Percentiles rank a stretch among this genome's conserved stretches.
Conservation (phyloP, 176 grass and related monocot genomes). For the Pharus latifolius region DNA sequence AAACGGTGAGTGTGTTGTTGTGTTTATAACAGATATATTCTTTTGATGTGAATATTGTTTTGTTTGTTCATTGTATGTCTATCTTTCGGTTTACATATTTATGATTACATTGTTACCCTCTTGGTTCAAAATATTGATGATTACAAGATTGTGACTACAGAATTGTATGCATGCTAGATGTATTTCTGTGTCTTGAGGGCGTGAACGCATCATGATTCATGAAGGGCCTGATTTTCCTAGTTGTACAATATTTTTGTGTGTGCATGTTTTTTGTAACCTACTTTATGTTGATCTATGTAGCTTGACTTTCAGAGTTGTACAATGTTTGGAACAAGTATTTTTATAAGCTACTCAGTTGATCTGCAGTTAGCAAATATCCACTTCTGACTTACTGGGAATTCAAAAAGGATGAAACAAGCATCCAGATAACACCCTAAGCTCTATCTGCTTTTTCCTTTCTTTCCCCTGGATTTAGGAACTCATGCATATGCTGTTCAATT, state of each 20-base stretch:
- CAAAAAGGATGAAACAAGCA: background rate
- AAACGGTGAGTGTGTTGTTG: constrained; percentile 56
- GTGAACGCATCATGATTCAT: background rate
- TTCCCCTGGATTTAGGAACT: constrained; percentile 3
- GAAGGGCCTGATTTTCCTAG: background rate
- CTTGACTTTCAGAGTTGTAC: background rate
- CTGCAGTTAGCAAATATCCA: background rate
- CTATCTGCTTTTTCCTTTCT: too few species aligned
- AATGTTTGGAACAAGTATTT: background rate
- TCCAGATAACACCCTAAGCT: background rate
- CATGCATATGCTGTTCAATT: background rate
- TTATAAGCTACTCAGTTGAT: background rate
- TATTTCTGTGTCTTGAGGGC: background rate
- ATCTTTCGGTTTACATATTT: background rate
- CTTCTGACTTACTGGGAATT: background rate
- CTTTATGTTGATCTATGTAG: background rate
- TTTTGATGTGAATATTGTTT: background rate
- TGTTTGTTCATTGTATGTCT: background rate
- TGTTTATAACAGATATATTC: background rate
- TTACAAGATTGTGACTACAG: background rate
- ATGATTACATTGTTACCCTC: background rate
- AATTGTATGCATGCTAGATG: background rate
- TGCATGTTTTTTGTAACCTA: background rate
- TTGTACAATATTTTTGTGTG: background rate
- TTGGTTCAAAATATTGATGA: constrained; percentile 4